A percentile compares a stretch with the other conserved stretches of the same genome.
phyloP scores from a whole-genome alignment of 495 filamentous ascomycete species.

The Thermothielavioides terrestris region DNA sequence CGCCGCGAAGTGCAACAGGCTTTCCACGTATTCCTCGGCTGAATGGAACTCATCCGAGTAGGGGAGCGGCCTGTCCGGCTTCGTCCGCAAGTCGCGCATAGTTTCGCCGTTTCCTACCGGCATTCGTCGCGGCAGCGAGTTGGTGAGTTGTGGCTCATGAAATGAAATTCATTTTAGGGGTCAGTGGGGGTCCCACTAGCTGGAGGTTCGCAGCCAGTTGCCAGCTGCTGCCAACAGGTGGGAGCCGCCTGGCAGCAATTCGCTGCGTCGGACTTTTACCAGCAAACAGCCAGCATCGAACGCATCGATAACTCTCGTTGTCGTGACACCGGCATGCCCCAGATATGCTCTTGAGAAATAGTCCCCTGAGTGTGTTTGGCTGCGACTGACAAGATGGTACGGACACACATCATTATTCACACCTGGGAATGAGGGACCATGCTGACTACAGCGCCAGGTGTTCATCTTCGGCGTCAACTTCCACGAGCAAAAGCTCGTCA shows the following conservation, averaged over 20 bases:
- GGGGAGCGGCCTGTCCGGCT: constrained; percentile 34
- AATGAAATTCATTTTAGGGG: not conserved
- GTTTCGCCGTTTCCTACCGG: not conserved
- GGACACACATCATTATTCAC: not conserved
- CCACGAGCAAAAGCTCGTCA: constrained; percentile 69
- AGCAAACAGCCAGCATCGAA: no score
- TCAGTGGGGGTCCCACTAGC: not conserved
- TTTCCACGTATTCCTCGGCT: constrained; percentile 65
- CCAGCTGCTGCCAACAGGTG: not conserved
- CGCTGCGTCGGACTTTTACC: constrained; percentile 7
- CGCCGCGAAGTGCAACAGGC: constrained; percentile 65
- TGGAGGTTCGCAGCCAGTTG: not conserved
- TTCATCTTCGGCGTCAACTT: constrained; percentile 82
- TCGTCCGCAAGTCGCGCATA: constrained; percentile 24
- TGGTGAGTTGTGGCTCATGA: not conserved
- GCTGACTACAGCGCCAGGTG: constrained; percentile 43
- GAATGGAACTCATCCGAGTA: constrained; percentile 37
- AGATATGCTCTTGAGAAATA: constrained; percentile 10
- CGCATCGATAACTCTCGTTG: no score
- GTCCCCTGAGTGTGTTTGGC: constrained; percentile 14
- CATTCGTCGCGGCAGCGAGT: not conserved
- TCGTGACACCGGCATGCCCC: constrained; percentile 5
- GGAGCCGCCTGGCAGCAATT: not conserved
- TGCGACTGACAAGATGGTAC: constrained; percentile 26
- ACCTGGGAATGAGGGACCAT: not conserved